Conservation (phyloP, 2,329 filamentous ascomycete genomes). For the Curvularia hawaiiensis region DNA sequence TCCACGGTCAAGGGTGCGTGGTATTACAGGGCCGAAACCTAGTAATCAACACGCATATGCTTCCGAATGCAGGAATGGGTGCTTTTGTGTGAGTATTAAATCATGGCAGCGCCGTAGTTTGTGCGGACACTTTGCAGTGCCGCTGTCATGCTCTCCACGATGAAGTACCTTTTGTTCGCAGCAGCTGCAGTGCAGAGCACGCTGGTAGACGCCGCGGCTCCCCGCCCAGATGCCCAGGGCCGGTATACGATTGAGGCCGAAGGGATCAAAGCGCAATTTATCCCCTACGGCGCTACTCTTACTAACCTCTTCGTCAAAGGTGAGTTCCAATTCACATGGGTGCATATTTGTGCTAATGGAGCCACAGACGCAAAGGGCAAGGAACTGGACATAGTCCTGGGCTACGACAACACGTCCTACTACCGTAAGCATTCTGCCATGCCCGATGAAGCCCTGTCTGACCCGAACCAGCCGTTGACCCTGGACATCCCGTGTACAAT, state of each 20-base stretch:
- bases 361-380: constrained; percentile 36
- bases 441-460: constrained; percentile 7
- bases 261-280: constrained; percentile 44
- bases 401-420: constrained; percentile 43
- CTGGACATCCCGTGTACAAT: constrained; percentile 44
- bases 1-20: constrained; percentile 11
- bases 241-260: constrained; percentile 39
- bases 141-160: constrained; percentile 11
- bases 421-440: constrained; percentile 33
- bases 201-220: constrained; percentile 17
- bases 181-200: constrained; percentile 21
- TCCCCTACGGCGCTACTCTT: constrained; percentile 41
- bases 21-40: constrained; percentile 16
- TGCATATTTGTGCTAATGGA: constrained; percentile 11
- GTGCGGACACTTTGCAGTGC: constrained; percentile 4
- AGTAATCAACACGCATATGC: constrained; percentile 16
- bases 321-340: constrained; percentile 1
- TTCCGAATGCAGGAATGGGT: neutral
- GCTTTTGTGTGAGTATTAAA: constrained; percentile 15
- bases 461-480: constrained; percentile 37
- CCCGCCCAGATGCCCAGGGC: constrained; percentile 32
- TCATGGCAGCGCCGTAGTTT: constrained; percentile 7
- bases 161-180: constrained; percentile 33
- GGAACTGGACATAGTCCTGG: constrained; percentile 40
- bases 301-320: constrained; percentile 44